Conservation (phyloP, 305 asterid species). For the Galium porrigens region DNA sequence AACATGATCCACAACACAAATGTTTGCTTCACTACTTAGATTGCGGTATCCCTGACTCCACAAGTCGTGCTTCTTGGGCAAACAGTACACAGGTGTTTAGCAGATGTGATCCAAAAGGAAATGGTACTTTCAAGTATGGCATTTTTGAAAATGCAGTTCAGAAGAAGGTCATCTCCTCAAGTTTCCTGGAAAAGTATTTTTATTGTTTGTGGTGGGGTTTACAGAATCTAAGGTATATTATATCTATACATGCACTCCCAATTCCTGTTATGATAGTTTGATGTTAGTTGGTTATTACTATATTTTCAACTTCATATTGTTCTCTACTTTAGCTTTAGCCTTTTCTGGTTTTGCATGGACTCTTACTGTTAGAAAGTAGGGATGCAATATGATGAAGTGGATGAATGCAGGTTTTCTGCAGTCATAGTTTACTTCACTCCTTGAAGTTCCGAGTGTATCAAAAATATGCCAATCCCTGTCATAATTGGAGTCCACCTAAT, state of each 20-base stretch:
- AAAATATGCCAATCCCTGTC: too few relatives aligned
- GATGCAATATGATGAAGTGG: not conserved
- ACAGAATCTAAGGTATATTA: constrained; percentile 67
- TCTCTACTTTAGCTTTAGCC: not conserved
- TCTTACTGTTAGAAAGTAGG: not conserved
- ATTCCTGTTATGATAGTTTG: not conserved
- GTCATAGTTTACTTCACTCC: not conserved
- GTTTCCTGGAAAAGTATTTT: constrained; percentile 56
- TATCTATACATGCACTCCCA: constrained; percentile 2
- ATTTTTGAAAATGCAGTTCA: constrained; percentile 63
- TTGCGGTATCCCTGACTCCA: constrained; percentile 26
- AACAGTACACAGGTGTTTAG: constrained; percentile 45
- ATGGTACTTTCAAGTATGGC: constrained; percentile 51
- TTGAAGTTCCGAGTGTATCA: not conserved
- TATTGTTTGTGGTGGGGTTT: constrained; percentile 98
- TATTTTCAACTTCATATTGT: not conserved
- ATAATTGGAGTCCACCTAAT: too few relatives aligned
- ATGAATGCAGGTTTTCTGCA: not conserved
- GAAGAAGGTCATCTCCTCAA: constrained; percentile 67
- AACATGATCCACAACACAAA: constrained; percentile 29
- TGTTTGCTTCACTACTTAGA: constrained; percentile 51
- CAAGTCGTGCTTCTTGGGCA: constrained; percentile 39
- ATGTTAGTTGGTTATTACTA: not conserved
- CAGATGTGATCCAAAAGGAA: constrained; percentile 49
- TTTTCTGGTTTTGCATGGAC: not conserved